phyloP scores from a whole-genome alignment of 768 basidiomycete species.

The Cystoderma amianthinum region DNA sequence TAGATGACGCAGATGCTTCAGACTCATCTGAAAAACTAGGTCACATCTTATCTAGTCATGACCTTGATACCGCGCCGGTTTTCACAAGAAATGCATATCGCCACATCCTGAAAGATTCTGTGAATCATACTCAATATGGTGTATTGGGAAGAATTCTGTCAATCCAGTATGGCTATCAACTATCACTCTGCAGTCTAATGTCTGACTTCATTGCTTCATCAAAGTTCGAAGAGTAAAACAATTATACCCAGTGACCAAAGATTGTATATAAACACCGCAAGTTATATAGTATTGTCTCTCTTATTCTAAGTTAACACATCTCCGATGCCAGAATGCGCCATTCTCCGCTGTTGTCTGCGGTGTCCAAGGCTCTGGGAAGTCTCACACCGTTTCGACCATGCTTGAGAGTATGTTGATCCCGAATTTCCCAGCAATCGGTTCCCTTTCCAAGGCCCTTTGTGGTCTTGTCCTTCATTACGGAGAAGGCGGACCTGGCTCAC shows the following conservation, averaged over 20 bases:
- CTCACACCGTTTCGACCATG: slow-evolving; percentile 62
- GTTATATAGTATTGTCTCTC: slow-evolving; percentile 5
- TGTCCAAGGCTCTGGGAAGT: slow-evolving; percentile 74
- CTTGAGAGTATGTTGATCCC: slow-evolving; percentile 68
- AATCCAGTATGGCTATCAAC: slow-evolving; percentile 32
- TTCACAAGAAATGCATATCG: slow-evolving; percentile 41
- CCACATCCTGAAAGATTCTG: slow-evolving; percentile 22
- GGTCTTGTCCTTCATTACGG: slow-evolving; percentile 68
- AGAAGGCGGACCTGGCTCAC: slow-evolving; percentile 50
- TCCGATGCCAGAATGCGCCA: slow-evolving; percentile 53
- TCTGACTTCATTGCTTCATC: background rate
- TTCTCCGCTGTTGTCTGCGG: slow-evolving; percentile 74
- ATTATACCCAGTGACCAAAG: slow-evolving; percentile 37
- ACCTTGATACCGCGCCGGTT: slow-evolving; percentile 40
- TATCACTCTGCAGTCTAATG: background rate
- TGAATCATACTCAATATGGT: slow-evolving; percentile 47
- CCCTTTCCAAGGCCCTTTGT: slow-evolving; percentile 43
- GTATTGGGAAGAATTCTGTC: slow-evolving; percentile 45
- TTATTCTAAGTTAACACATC: background rate
- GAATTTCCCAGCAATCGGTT: slow-evolving; percentile 39
- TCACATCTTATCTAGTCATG: slow-evolving; percentile 23
- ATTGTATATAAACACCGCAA: slow-evolving; percentile 64
- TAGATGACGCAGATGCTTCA: slow-evolving; percentile 13
- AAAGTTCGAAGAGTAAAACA: slow-evolving; percentile 24
- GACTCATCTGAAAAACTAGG: no score